Conservation (phyloP, 768 basidiomycete species). For the Macrolepiota fuliginosa region DNA sequence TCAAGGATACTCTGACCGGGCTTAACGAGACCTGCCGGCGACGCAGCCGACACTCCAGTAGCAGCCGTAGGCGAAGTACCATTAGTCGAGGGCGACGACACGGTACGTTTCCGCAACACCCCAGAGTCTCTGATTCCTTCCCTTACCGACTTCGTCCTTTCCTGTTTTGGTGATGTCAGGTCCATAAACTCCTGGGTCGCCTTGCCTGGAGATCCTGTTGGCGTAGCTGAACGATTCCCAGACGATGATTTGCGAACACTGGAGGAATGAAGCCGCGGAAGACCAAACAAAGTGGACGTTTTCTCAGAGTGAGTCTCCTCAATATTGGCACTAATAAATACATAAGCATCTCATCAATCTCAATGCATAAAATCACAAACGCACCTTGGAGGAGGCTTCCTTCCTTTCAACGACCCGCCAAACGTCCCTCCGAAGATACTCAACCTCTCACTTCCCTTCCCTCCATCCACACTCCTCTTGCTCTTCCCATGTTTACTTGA, state of each 20-base stretch:
- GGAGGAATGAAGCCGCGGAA: conserved; percentile 45
- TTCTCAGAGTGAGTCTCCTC: conserved; percentile 32
- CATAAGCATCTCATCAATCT: background rate
- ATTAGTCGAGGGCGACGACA: conserved; percentile 25
- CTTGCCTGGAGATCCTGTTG: conserved; percentile 19
- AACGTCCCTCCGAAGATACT: conserved; percentile 82
- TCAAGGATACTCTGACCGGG: conserved; percentile 76
- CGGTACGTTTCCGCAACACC: conserved; percentile 56
- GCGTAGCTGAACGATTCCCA: conserved; percentile 39
- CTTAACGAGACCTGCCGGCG: conserved; percentile 37
- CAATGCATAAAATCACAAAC: conserved; percentile 5
- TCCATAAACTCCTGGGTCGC: conserved; percentile 15
- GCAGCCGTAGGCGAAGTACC: conserved; percentile 10
- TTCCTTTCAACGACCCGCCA: conserved; percentile 52
- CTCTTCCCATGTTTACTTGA: conserved; percentile 36
- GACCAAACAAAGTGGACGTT: conserved; percentile 34
- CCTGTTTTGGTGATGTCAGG: conserved; percentile 4
- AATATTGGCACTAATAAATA: background rate
- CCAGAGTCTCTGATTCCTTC: conserved; percentile 20
- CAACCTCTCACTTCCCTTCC: conserved; percentile 54
- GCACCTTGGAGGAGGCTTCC: conserved; percentile 83
- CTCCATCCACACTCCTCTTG: conserved; percentile 50
- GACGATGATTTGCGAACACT: conserved; percentile 40
- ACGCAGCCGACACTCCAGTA: conserved; percentile 14
- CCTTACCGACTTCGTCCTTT: conserved; percentile 22